phyloP scores from a whole-genome alignment of 1,284 basidiomycete genomes.

The Rhizoctonia solani region DNA sequence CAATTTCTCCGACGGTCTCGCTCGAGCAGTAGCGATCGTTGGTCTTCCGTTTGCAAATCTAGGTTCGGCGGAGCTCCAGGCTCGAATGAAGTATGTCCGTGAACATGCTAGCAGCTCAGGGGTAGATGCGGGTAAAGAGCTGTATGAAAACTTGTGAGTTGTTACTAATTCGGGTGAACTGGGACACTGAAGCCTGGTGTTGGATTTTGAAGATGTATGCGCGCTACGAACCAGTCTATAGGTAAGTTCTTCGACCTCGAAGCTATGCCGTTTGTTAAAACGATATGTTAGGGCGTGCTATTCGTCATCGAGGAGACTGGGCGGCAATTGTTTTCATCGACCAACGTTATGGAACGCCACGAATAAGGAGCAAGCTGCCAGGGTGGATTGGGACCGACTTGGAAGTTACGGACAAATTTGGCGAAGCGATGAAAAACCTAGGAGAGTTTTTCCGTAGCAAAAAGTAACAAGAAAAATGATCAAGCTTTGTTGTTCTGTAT shows the following conservation, averaged over 20 bases:
- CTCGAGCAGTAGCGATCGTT: conserved; percentile 85
- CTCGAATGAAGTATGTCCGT: conserved; percentile 87
- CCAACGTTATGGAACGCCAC: conserved; percentile 67
- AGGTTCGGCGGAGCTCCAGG: conserved; percentile 86
- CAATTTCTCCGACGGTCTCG: conserved; percentile 91
- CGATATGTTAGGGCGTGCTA: conserved; percentile 71
- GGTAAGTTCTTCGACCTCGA: conserved; percentile 56
- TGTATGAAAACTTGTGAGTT: conserved; percentile 93
- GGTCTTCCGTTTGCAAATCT: conserved; percentile 95
- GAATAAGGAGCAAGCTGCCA: conserved; percentile 78
- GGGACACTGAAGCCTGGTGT: background rate
- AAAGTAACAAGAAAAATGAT: too few species aligned
- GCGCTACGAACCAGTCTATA: conserved; percentile 92
- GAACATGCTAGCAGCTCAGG: conserved; percentile 41
- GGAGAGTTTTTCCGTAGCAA: conserved; percentile 66
- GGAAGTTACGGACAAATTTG: conserved; percentile 68
- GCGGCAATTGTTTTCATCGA: conserved; percentile 85
- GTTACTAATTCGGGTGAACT: conserved; percentile 63
- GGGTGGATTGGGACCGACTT: conserved; percentile 82
- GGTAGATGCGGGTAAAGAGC: conserved; percentile 76
- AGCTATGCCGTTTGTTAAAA: conserved; percentile 8
- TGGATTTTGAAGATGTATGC: conserved; percentile 39
- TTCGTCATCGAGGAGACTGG: conserved; percentile 86
- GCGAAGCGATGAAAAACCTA: conserved; percentile 70
- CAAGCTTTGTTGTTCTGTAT: too few species aligned